Conservation (phyloP, 2,329 filamentous ascomycete genomes). For the Cadophora malorum region DNA sequence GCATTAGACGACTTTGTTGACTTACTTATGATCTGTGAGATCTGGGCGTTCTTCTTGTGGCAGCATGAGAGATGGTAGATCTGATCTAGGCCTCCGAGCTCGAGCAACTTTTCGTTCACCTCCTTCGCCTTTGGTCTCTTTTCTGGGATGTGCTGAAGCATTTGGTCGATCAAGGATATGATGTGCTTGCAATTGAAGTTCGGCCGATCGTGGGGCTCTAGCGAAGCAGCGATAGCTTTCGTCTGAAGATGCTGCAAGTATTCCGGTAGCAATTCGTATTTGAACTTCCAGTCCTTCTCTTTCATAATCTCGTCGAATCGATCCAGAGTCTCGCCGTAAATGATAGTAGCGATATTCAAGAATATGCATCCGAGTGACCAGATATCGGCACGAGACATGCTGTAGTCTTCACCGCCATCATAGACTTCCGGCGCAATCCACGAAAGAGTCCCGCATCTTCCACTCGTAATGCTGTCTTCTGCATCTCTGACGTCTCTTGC, state of each 20-base stretch:
- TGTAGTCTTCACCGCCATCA: constrained; percentile 45
- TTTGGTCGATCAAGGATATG: constrained; percentile 54
- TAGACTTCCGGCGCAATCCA: constrained; percentile 55
- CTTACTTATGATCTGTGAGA: constrained; percentile 48
- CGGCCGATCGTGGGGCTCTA: constrained; percentile 31
- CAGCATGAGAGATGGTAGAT: constrained; percentile 56
- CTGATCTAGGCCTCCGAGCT: constrained; percentile 55
- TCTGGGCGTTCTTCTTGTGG: constrained; percentile 47
- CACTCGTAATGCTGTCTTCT: constrained; percentile 54
- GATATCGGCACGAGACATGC: constrained; percentile 56
- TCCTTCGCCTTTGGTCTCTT: constrained; percentile 58
- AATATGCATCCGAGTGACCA: constrained; percentile 56
- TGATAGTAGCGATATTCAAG: constrained; percentile 52
- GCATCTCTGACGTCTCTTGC: constrained; percentile 54
- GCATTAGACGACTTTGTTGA: not conserved
- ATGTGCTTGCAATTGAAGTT: constrained; percentile 47
- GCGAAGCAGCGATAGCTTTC: constrained; percentile 27
- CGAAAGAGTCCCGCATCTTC: constrained; percentile 48
- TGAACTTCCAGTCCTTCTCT: constrained; percentile 45
- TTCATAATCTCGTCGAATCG: constrained; percentile 50
- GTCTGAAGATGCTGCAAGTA: constrained; percentile 30
- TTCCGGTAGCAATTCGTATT: constrained; percentile 39
- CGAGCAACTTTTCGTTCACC: constrained; percentile 55
- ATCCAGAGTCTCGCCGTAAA: constrained; percentile 50
- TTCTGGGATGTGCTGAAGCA: constrained; percentile 57